Base-by-base conservation (phyloP, 2,329 filamentous ascomycete genomes). In the Mycocentrospora acerina region DNA sequence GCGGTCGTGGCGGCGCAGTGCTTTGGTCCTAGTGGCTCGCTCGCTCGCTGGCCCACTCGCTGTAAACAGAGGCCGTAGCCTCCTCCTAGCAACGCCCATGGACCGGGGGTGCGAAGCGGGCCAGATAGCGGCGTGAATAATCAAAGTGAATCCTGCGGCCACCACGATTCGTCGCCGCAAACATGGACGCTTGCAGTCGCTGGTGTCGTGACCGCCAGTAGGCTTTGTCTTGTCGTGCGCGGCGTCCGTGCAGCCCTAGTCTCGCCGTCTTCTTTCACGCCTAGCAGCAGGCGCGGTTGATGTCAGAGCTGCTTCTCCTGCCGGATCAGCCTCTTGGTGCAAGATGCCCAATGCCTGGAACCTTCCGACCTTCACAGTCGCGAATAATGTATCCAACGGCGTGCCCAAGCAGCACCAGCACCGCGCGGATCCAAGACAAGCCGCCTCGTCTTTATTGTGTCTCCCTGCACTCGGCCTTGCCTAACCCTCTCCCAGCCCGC, bases 361-460 rank as follows among this genome's bases (percentile, higher is more conserved):
- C 60, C 57, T 64, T 61, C 60, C 63, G 62, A 52, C 54, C 52
- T 59, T 59, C 55, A 60, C 56, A 57, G 51, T 57, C 49, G 53
- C 64, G 60, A 66, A 67, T 66, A 59, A 63, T 66, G 61, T 62
- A 63, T 66, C 57, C 62, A 64, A 61, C 59, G 53, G 59, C 59
- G 52, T 56, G 56, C 57, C 47, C 55, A 58, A 55, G 45, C 57
- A 51, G 51, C 50, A 40, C 33, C 42, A 46, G 42, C 50, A 40
- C 33, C 42, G 46, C 42, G 57, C 55, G 52, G 51, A 44, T 53
- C 56, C 51, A 46, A 50, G 50, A 55, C 56, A 45, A 46, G 50
- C 57, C 44, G 44, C 46, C 40, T 47, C 45, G 36, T 48, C 53
- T 52, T 52, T 44, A 53, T 47, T 42, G 46, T 53, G 28, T 33